Evolutionary conservation across 306 rosid genomes (phyloP).

Genomic region (Cotoneaster glaucophyllus): DNA sequence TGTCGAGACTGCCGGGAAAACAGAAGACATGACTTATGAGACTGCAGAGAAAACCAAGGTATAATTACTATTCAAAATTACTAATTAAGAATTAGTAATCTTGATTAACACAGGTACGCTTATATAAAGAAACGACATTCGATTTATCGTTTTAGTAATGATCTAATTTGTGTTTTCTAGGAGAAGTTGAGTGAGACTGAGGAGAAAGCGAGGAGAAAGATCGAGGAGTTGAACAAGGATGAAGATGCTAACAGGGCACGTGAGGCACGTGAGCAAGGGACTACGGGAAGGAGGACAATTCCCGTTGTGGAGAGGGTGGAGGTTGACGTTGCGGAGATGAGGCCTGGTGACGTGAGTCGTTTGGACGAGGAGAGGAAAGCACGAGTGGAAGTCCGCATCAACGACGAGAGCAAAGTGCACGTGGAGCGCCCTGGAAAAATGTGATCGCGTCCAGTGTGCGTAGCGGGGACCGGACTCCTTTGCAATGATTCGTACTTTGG

Average conservation of each 20-base stretch:
- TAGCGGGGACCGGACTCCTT: neutral
- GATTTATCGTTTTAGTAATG: neutral
- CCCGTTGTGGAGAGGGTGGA: constrained; percentile 11
- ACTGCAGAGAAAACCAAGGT: constrained; percentile 39
- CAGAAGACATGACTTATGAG: constrained; percentile 42
- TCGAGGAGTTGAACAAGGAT: constrained; percentile 33
- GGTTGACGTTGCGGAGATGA: constrained; percentile 34
- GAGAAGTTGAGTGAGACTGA: constrained; percentile 40
- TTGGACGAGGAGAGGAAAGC: constrained; percentile 32
- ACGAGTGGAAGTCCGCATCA: constrained; percentile 10
- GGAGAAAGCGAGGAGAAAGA: constrained; percentile 38
- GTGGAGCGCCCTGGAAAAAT: constrained; percentile 36
- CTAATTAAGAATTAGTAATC: no score
- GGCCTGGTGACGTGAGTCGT: constrained; percentile 50
- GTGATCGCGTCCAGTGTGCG: neutral
- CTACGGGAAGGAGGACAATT: no score
- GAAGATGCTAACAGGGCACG: constrained; percentile 4
- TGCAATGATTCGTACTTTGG: neutral
- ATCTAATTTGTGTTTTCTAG: neutral
- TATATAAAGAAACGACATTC: neutral
- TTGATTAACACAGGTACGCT: neutral
- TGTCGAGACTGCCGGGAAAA: constrained; percentile 30
- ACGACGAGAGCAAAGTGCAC: neutral
- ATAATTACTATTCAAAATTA: no score
- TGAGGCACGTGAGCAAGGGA: neutral